Percentiles rank a stretch among this genome's conserved stretches.
Conservation (phyloP, 1,139 yeast species). For the Taphrina betulina region DNA sequence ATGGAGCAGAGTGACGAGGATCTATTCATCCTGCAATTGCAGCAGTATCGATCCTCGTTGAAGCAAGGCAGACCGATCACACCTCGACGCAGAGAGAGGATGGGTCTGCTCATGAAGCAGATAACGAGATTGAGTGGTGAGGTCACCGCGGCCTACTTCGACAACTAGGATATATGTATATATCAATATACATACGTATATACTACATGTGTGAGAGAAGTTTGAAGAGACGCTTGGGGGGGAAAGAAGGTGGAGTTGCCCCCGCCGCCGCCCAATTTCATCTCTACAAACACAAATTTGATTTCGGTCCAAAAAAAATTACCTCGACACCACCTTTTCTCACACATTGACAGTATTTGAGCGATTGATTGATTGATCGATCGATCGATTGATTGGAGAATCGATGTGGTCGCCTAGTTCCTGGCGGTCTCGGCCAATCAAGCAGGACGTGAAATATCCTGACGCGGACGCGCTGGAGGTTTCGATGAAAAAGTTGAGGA, state of each 20-base stretch:
- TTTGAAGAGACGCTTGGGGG: too few relatives aligned
- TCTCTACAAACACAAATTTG: too few relatives aligned
- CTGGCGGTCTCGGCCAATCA: conserved; percentile 50
- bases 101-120: conserved; percentile 17
- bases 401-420: conserved; percentile 48
- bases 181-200: too few relatives aligned
- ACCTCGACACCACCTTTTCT: too few relatives aligned
- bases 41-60: conserved; percentile 23
- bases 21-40: conserved; percentile 24
- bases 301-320: neutral
- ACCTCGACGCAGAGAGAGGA: conserved; percentile 5
- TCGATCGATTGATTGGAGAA: too few relatives aligned
- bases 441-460: conserved; percentile 49
- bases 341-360: neutral
- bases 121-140: conserved; percentile 14
- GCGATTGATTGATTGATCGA: too few relatives aligned
- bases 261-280: too few relatives aligned
- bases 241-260: too few relatives aligned
- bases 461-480: conserved; percentile 45
- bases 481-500: conserved; percentile 48
- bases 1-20: conserved; percentile 20
- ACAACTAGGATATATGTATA: too few relatives aligned
- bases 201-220: too few relatives aligned
- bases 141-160: conserved; percentile 4
- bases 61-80: conserved; percentile 7